These are phyloP conservation scores for Paraphaeosphaeria minitans DNA, from an alignment of 2,329 filamentous ascomycete genomes.

Conservation along the genomic window DNA sequence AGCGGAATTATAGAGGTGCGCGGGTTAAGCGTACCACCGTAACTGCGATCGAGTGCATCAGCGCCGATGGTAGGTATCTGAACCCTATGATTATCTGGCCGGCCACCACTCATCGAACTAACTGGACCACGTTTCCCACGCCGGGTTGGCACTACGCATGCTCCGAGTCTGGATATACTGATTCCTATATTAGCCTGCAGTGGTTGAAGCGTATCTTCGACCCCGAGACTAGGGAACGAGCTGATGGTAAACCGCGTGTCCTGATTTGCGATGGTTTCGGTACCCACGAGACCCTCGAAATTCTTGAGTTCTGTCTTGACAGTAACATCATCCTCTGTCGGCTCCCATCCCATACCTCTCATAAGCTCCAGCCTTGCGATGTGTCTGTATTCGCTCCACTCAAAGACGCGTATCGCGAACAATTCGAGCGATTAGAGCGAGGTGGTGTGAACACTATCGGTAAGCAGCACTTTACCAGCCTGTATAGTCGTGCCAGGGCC, in stretches of 20 bases:
- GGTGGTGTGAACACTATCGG: conserved; percentile 16
- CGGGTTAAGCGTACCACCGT: conserved; percentile 16
- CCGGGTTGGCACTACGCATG: conserved; percentile 20
- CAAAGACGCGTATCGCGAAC: conserved; percentile 18
- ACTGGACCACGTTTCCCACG: conserved; percentile 15
- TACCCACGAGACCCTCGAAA: conserved; percentile 43
- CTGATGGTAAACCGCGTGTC: background rate
- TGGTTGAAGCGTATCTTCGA: conserved; percentile 28
- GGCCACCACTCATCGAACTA: conserved; percentile 17
- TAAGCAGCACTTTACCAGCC: conserved; percentile 21
- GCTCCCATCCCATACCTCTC: conserved; percentile 18
- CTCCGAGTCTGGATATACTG: conserved; percentile 21
- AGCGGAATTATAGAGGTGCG: background rate
- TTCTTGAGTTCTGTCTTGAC: conserved; percentile 37
- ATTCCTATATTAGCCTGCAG: conserved; percentile 41
- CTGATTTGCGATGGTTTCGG: conserved; percentile 17
- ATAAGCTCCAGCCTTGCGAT: conserved; percentile 11
- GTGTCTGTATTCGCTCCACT: conserved; percentile 17
- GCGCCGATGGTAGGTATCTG: conserved; percentile 17
- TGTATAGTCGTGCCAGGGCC: conserved; percentile 26
- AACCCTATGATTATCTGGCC: conserved; percentile 19
- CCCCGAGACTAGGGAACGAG: background rate
- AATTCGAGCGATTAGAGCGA: conserved; percentile 20
- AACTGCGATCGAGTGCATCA: conserved; percentile 18
- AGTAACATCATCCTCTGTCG: conserved; percentile 44